Percentiles rank a stretch among this genome's conserved stretches.
Evolutionary conservation across 2,329 filamentous ascomycete genomes (phyloP).

Genomic region (Cladosporium austrohemisphaericum): DNA sequence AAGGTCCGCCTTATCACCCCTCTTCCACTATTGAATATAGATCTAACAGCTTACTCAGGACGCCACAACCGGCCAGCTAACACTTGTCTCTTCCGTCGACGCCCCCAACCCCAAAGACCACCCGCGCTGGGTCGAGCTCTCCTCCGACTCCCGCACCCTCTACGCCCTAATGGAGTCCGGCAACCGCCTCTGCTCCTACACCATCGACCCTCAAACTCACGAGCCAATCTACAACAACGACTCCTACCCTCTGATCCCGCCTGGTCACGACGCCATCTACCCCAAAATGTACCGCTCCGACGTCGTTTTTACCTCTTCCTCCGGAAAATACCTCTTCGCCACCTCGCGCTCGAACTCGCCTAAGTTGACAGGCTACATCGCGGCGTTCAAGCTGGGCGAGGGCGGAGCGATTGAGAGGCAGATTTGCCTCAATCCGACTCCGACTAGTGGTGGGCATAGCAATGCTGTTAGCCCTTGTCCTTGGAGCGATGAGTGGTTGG

Average conservation of each 20-base stretch:
- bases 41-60: conserved; percentile 33
- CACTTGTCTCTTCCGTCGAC: conserved; percentile 67
- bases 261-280: conserved; percentile 54
- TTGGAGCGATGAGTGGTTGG: conserved; percentile 86
- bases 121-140: conserved; percentile 83
- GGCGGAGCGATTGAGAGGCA: conserved; percentile 69
- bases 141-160: conserved; percentile 71
- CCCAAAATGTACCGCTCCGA: conserved; percentile 77
- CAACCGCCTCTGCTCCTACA: conserved; percentile 77
- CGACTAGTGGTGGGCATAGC: conserved; percentile 81
- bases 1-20: conserved; percentile 42
- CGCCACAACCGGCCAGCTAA: conserved; percentile 56
- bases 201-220: conserved; percentile 69
- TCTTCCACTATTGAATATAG: no score
- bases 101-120: conserved; percentile 71
- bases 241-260: conserved; percentile 74
- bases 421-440: conserved; percentile 77
- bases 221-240: conserved; percentile 75
- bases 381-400: conserved; percentile 68
- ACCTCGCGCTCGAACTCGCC: conserved; percentile 75
- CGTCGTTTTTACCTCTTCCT: conserved; percentile 69
- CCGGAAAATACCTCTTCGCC: conserved; percentile 74
- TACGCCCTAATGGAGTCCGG: conserved; percentile 90
- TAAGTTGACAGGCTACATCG: conserved; percentile 75
- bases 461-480: conserved; percentile 83